phyloP scores from a whole-genome alignment of 345 rosid species.

The Dimocarpus longan region DNA sequence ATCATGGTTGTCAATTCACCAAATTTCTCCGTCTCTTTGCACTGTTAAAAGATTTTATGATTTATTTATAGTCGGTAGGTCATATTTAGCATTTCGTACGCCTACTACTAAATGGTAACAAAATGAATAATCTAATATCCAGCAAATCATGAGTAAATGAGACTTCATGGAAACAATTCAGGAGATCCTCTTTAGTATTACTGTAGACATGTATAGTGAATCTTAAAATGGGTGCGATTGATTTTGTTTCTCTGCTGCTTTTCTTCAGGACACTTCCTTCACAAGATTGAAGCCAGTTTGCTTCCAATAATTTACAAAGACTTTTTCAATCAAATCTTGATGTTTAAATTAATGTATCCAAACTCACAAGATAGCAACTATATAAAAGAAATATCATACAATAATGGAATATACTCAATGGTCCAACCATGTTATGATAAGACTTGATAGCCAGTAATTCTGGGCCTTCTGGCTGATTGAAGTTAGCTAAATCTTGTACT shows the following conservation, averaged over 20 bases:
- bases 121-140: no score
- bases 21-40: background rate
- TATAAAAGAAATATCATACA: no score
- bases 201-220: no score
- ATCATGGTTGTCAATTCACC: background rate
- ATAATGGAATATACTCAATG: no score
- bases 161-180: no score
- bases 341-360: background rate
- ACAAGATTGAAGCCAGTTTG: background rate
- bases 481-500: background rate
- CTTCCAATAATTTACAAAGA: background rate
- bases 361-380: background rate
- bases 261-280: background rate
- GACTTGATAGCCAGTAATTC: background rate
- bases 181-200: no score
- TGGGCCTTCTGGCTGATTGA: background rate
- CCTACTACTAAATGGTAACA: no score
- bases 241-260: background rate
- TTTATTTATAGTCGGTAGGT: background rate
- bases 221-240: background rate
- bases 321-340: background rate
- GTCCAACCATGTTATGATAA: background rate
- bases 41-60: background rate
- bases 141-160: no score
- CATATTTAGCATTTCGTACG: no score